Evolutionary conservation across 192 early-diverging fungal species (phyloP), one percentile per base, ranked within the genome.

Genomic region (Linnemannia exigua): DNA sequence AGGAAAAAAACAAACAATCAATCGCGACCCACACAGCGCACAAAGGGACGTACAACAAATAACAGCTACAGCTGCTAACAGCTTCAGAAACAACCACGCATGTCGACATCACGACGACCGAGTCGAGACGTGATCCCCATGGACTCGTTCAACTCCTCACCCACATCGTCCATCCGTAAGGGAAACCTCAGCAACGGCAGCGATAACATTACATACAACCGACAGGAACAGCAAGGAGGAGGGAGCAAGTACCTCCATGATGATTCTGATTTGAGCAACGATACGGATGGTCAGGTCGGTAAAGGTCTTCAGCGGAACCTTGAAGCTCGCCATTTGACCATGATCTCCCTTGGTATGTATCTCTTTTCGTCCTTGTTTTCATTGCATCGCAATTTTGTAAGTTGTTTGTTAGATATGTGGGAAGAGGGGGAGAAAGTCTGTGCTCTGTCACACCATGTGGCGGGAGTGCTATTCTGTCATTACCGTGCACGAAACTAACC

Each of bases 281-380:
- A 82, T 37, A 17, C 20, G 1, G 58, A 72, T 63, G 74, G 80
- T 28, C 69, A 82, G 28, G 80, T 71, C 12, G 78, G 71, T 41
- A 79, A 67, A 33, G 51, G 88, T 44, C 84, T 95, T 19, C 84
- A 94, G 74, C 89, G 94, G 31, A 90, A 82, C 54, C 89, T 95
- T 54, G 92, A 93, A 71, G 89, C 92, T 31, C 90, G 94, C 14
- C 94, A 95, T 79, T 90, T 95, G 89, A 86, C 89, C 69, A 89
- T 90, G 88, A 92, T 97, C 67, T 93, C 95, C 28, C 91, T 97
- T 25, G 95, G 95, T 77, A 70, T 36, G 51, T 5, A 20, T 74
- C 16, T 54, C 41, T 11, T 68, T 47, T 16, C 33, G 17, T 41
- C 17, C 31, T 7, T 38, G 95, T 94, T 46, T 87, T 87, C 44